Conservation (phyloP, 2,329 filamentous ascomycete genomes). For the Ceratocystiopsis minuta region DNA sequence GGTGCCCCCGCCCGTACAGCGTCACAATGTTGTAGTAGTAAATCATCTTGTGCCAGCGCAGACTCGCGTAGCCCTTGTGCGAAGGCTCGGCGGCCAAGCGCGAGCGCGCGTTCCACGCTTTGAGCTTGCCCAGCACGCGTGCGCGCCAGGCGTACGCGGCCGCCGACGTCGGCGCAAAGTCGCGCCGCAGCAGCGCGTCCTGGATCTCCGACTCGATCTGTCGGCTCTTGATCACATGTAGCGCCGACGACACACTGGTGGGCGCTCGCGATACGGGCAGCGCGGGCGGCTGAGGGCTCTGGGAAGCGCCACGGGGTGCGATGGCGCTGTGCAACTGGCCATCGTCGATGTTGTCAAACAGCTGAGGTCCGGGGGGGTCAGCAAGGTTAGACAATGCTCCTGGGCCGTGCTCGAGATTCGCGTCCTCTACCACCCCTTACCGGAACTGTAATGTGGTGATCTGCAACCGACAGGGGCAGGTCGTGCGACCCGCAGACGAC, state of each 20-base stretch:
- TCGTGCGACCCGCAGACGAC: constrained; percentile 13
- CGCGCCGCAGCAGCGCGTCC: constrained; percentile 10
- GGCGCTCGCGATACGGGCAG: constrained; percentile 5
- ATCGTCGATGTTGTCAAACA: constrained; percentile 13
- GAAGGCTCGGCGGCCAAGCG: constrained; percentile 11
- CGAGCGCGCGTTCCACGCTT: constrained; percentile 8
- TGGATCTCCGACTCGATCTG: constrained; percentile 15
- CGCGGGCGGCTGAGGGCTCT: no score
- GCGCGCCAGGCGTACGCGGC: constrained; percentile 11
- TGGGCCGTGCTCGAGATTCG: no score
- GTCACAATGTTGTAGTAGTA: constrained; percentile 15
- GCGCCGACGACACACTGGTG: constrained; percentile 12
- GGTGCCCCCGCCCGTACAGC: constrained; percentile 8
- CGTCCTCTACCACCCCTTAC: no score
- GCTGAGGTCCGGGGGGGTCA: no score
- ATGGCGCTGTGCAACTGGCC: constrained; percentile 9
- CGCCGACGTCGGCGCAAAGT: constrained; percentile 11
- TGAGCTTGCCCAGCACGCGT: constrained; percentile 12
- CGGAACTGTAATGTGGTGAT: constrained; percentile 13
- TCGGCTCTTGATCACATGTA: constrained; percentile 13
- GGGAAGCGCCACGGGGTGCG: neutral
- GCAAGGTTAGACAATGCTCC: no score
- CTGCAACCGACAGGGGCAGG: constrained; percentile 12
- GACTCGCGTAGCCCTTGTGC: constrained; percentile 7
- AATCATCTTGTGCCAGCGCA: constrained; percentile 15